phyloP scores from a whole-genome alignment of 2,329 filamentous ascomycete genomes.

The Mycosphaerella sp. region DNA sequence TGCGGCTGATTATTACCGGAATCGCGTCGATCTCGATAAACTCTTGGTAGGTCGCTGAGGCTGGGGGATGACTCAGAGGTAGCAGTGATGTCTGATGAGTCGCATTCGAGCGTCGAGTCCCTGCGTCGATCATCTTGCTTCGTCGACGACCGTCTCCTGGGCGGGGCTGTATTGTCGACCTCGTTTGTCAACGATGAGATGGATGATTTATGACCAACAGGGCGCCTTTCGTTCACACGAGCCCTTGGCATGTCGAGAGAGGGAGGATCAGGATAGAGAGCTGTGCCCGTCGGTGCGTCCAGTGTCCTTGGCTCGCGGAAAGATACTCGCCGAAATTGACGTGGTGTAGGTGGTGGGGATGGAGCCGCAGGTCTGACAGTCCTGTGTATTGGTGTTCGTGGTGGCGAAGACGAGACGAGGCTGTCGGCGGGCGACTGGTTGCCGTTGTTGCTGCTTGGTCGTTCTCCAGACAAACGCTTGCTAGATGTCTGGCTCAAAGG shows the following conservation, averaged over 20 bases:
- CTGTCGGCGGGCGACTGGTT: conserved; percentile 18
- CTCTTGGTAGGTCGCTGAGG: conserved; percentile 17
- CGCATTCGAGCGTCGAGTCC: conserved; percentile 8
- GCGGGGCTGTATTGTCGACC: conserved; percentile 14
- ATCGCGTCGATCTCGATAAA: conserved; percentile 14
- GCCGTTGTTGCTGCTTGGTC: conserved; percentile 9
- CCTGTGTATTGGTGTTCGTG: conserved; percentile 9
- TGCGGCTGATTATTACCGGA: conserved; percentile 12
- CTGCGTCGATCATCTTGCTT: conserved; percentile 9
- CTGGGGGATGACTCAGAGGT: conserved; percentile 19
- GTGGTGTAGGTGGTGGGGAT: conserved; percentile 14
- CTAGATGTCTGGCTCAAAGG: conserved; percentile 19
- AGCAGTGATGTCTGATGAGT: not conserved
- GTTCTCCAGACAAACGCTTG: conserved; percentile 20
- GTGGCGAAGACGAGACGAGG: conserved; percentile 18
- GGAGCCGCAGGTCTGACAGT: conserved; percentile 18
- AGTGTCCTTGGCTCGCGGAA: conserved; percentile 11
- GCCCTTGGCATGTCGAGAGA: conserved; percentile 20
- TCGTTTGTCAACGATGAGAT: conserved; percentile 14
- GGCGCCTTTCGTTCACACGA: conserved; percentile 17
- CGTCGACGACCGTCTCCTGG: not conserved
- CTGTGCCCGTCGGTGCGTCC: conserved; percentile 22
- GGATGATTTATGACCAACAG: conserved; percentile 6
- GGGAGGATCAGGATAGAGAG: conserved; percentile 23
- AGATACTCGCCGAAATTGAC: conserved; percentile 6